Conservation (phyloP, 768 basidiomycete genomes). For the Boletus rubroflammeus region DNA sequence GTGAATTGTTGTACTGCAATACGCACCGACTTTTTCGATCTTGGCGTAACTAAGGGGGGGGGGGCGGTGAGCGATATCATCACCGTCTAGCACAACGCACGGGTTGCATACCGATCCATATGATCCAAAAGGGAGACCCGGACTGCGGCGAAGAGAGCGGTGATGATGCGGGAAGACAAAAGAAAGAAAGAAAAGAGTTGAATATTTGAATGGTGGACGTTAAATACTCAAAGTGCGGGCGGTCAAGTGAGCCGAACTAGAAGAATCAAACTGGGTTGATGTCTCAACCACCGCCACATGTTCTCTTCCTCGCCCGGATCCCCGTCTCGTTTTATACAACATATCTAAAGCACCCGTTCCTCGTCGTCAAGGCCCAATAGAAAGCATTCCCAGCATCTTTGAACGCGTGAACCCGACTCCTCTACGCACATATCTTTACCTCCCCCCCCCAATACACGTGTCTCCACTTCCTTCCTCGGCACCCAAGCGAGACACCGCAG, state of each 20-base stretch:
- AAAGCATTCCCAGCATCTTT: constrained; percentile 13
- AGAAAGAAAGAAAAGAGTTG: not conserved
- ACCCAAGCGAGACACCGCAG: not conserved
- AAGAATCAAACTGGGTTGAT: constrained; percentile 1
- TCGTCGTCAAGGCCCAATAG: constrained; percentile 14
- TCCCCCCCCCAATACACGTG: not conserved
- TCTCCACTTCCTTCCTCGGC: not conserved
- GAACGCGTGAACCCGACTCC: not conserved
- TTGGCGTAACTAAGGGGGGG: constrained; percentile 75
- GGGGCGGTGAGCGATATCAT: constrained; percentile 20
- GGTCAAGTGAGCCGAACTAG: constrained; percentile 17
- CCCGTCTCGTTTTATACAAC: not conserved
- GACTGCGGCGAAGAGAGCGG: not conserved
- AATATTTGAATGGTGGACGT: constrained; percentile 11
- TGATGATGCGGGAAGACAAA: constrained; percentile 6
- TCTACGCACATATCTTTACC: constrained; percentile 2
- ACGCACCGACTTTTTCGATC: constrained; percentile 97
- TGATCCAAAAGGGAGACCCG: constrained; percentile 2
- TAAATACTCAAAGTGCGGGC: constrained; percentile 9
- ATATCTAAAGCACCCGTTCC: constrained; percentile 1
- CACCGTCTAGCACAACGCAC: constrained; percentile 3
- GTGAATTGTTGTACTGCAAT: constrained; percentile 12
- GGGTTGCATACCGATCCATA: constrained; percentile 34
- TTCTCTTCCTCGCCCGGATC: not conserved
- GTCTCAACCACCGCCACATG: constrained; percentile 14